A percentile compares a stretch with the other conserved stretches of the same genome.
phyloP scores from a whole-genome alignment of 2,329 filamentous ascomycete species.

The Epichloe uncinata region DNA sequence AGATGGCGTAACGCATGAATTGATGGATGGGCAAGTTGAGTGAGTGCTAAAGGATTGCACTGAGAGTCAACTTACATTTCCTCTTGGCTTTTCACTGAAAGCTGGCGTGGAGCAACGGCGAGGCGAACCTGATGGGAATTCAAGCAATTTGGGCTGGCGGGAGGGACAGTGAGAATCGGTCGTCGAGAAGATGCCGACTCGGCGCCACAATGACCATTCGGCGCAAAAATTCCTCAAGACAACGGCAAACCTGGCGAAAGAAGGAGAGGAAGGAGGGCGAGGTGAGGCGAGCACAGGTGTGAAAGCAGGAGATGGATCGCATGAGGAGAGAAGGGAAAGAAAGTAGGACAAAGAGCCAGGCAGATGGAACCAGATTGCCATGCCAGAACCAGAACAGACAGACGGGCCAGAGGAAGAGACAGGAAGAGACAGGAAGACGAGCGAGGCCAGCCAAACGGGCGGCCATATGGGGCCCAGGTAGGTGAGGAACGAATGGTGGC shows the following conservation, averaged over 20 bases:
- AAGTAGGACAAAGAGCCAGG: constrained; percentile 2
- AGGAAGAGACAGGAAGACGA: not conserved
- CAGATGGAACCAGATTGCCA: not conserved
- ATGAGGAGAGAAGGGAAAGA: not conserved
- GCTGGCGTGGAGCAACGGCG: no score
- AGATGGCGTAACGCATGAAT: no score
- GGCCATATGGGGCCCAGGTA: not conserved
- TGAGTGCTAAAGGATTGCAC: no score
- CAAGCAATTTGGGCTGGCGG: not conserved
- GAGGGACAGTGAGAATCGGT: not conserved
- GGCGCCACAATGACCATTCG: not conserved
- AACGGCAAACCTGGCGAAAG: not conserved
- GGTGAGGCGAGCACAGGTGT: not conserved
- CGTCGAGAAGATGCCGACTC: not conserved
- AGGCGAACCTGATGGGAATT: not conserved
- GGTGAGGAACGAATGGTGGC: not conserved
- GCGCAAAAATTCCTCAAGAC: not conserved
- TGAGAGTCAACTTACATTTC: not conserved
- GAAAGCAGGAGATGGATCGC: not conserved
- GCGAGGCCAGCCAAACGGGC: not conserved
- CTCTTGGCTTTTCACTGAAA: not conserved
- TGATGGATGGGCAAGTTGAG: no score
- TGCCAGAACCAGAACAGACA: no score
- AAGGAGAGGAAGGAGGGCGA: not conserved
- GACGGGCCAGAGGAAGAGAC: no score